These are phyloP conservation scores for Phaeophleospora eucalypticola DNA, from an alignment of 2,329 filamentous ascomycete species.

Conservation along the genomic window DNA sequence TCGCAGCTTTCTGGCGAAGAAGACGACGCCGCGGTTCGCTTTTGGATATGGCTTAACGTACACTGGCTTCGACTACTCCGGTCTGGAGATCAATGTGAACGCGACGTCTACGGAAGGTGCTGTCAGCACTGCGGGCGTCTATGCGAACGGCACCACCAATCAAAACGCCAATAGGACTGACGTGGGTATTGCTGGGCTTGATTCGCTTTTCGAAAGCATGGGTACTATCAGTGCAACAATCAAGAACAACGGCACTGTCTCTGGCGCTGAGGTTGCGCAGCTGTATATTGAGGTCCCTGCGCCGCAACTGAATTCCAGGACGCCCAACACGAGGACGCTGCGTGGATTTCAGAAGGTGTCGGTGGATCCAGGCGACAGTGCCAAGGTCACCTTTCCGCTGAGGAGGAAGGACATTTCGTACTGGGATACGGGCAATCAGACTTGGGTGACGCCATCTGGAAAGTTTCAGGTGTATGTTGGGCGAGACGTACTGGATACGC, in stretches of 20 bases:
- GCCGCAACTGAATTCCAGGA: conserved; percentile 30
- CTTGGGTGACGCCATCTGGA: conserved; percentile 48
- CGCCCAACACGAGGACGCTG: conserved; percentile 20
- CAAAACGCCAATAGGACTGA: conserved; percentile 23
- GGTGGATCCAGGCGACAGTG: conserved; percentile 28
- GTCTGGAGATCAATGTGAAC: conserved; percentile 25
- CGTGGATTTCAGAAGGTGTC: conserved; percentile 33
- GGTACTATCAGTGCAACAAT: conserved; percentile 48
- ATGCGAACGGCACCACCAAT: conserved; percentile 29
- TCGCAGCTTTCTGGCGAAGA: conserved; percentile 30
- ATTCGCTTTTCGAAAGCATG: conserved; percentile 47
- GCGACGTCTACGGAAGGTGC: conserved; percentile 24
- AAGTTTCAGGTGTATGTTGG: conserved; percentile 47
- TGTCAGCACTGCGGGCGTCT: conserved; percentile 21
- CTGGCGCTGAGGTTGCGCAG: conserved; percentile 52
- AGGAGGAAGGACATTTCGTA: conserved; percentile 46
- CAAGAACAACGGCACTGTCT: conserved; percentile 48
- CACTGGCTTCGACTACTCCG: conserved; percentile 32
- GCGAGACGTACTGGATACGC: conserved; percentile 33
- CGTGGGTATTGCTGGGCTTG: conserved; percentile 26
- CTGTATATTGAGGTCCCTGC: conserved; percentile 36
- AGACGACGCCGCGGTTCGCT: conserved; percentile 31
- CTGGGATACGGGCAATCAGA: conserved; percentile 48
- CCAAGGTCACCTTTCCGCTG: conserved; percentile 35
- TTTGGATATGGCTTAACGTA: conserved; percentile 40